Conservation (phyloP, 371 early-diverging fungal genomes). For the Conidiobolus coronatus region DNA sequence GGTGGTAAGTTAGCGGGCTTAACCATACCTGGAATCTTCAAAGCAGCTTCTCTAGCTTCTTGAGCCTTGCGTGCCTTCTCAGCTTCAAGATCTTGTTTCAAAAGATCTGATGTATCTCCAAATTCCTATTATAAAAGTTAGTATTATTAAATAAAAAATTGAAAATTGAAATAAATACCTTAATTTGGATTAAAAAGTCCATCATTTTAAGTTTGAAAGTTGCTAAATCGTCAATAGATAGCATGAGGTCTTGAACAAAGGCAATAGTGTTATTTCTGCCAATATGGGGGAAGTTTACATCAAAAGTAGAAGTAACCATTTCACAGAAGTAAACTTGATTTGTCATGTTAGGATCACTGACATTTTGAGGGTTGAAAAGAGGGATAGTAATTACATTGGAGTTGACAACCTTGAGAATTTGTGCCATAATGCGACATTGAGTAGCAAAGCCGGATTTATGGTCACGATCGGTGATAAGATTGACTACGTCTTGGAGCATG, state of each 20-base stretch:
- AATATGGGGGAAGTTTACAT: conserved; percentile 73
- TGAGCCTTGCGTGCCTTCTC: conserved; percentile 57
- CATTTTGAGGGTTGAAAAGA: conserved; percentile 42
- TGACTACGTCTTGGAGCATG: conserved; percentile 85
- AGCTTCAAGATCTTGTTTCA: conserved; percentile 79
- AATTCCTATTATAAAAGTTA: conserved; percentile 30
- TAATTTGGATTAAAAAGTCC: conserved; percentile 91
- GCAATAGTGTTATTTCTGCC: background rate
- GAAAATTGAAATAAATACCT: conserved; percentile 15
- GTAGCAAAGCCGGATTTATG: conserved; percentile 88
- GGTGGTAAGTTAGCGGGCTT: conserved; percentile 70
- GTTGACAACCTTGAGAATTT: conserved; percentile 69
- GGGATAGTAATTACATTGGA: conserved; percentile 59
- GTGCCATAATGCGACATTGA: conserved; percentile 70
- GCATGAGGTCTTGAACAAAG: conserved; percentile 74
- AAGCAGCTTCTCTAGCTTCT: conserved; percentile 58
- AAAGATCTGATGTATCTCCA: conserved; percentile 71
- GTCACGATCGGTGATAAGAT: conserved; percentile 84
- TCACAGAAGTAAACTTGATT: conserved; percentile 58
- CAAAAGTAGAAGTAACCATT: conserved; percentile 55
- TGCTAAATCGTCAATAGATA: conserved; percentile 41
- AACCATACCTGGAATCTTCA: conserved; percentile 85
- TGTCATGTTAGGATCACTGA: conserved; percentile 40
- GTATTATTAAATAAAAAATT: conserved; percentile 8
- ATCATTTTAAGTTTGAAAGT: conserved; percentile 81